Conservation (phyloP, 768 basidiomycete species). For the Mycena sanguinolenta region DNA sequence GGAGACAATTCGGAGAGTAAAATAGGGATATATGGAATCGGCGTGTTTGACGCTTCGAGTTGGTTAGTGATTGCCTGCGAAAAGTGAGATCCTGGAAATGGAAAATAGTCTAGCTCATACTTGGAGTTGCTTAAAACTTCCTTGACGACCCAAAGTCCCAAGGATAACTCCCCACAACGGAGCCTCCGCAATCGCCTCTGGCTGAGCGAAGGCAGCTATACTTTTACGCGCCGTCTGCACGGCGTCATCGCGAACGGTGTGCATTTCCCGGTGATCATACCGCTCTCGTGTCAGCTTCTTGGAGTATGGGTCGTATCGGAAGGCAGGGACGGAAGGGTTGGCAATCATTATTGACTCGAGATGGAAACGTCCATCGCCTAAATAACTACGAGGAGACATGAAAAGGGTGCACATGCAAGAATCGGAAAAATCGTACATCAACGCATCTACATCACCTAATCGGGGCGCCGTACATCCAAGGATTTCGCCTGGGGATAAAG, state of each 20-base stretch:
- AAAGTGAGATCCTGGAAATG: not conserved
- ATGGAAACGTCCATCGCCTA: constrained; percentile 98
- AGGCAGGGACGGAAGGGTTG: constrained; percentile 95
- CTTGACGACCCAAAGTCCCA: constrained; percentile 95
- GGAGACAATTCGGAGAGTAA: constrained; percentile 98
- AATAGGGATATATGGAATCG: constrained; percentile 88
- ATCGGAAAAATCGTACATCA: constrained; percentile 75
- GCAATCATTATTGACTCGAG: constrained; percentile 99
- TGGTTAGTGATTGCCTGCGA: constrained; percentile 80
- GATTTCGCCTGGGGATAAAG: constrained; percentile 96
- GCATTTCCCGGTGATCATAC: constrained; percentile 93
- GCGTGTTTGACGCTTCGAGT: constrained; percentile 63
- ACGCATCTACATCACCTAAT: constrained; percentile 82
- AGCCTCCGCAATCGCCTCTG: constrained; percentile 17
- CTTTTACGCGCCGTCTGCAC: constrained; percentile 81
- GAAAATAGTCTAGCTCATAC: constrained; percentile 47
- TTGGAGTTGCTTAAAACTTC: constrained; percentile 90
- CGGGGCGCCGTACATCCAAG: constrained; percentile 96
- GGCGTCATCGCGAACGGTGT: constrained; percentile 76
- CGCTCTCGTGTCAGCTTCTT: constrained; percentile 95
- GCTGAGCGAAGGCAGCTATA: constrained; percentile 53
- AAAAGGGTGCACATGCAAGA: constrained; percentile 14
- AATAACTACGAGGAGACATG: constrained; percentile 70
- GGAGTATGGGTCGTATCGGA: constrained; percentile 98
- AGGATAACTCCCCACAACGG: constrained; percentile 92